Base-by-base conservation (phyloP, 108 stramenopile species). In the Epipyxis sp. region DNA sequence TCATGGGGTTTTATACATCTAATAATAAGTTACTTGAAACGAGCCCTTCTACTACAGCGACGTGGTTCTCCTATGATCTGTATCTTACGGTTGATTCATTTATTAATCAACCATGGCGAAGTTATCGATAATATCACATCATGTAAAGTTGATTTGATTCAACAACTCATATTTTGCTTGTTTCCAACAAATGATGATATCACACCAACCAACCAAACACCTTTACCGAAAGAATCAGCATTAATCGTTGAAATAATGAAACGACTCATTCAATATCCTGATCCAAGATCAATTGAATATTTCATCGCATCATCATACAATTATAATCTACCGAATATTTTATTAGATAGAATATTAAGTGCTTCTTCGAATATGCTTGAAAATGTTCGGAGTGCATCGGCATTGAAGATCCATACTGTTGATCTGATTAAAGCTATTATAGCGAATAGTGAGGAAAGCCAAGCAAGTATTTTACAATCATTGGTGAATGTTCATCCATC, bases 191-290 rank as follows among this genome's bases (percentile, higher is more conserved):
- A 37, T 13, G 35, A 37, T 16, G 54, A 57, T 25, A 16, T 25
- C 25, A 25, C 25, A 25, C 20, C 54, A 20, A 32, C 61, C 3
- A 32, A 65, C 25, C 42, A 42, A 39, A 42, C 40, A 37, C 32
- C 13, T 32, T 57, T 74, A 29, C 32, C 71, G 3, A 74, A 74
- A 32, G 71, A 74, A 30, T 39, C 71, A 6, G 43, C 71, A 32
- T 13, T 74, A 6, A 32, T 74, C 27, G 71, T 74, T 3, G 71
- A 74, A 6, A 6, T 74, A 6, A 6, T 74, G 10, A 74, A 74
- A 57, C 3, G 25, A 32, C 37, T 74, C 44, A 43, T 74, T 25
- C 6, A 39, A 13, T 34, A 25, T 42, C 6, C 25, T 6, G 6
- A 13, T 29, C 3, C 32, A 6, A 39, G 50, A 10, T 37, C 3